phyloP scores from a whole-genome alignment of 1,139 yeast species.

The Wickerhamiella pararugosa region DNA sequence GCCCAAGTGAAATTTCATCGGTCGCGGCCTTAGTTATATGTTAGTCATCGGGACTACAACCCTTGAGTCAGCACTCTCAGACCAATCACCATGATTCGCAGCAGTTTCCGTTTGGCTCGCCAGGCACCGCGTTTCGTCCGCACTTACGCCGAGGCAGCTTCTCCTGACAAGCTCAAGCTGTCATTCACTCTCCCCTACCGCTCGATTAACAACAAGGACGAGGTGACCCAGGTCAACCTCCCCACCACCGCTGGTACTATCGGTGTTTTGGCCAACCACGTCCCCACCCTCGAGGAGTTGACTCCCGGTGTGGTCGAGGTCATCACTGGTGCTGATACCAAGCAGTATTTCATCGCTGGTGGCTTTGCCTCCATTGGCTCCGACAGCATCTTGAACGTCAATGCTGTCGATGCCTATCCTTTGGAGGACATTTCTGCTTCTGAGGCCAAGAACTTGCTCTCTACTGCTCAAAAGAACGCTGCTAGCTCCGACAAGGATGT shows the following conservation, averaged over 20 bases:
- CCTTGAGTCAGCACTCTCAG: neutral
- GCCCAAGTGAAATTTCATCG: too few relatives aligned
- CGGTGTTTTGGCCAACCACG: conserved; percentile 97
- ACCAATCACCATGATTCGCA: conserved; percentile 14
- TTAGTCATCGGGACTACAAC: too few relatives aligned
- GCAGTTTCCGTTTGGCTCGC: conserved; percentile 15
- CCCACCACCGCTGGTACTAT: conserved; percentile 95
- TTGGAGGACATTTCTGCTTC: conserved; percentile 76
- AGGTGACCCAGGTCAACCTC: conserved; percentile 76
- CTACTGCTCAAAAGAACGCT: conserved; percentile 92
- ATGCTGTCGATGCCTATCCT: conserved; percentile 93
- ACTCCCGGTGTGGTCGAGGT: conserved; percentile 93
- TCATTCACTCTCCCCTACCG: conserved; percentile 86
- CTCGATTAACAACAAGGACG: conserved; percentile 31
- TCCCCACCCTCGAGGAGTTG: conserved; percentile 93
- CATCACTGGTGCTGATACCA: conserved; percentile 65
- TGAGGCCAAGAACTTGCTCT: conserved; percentile 63
- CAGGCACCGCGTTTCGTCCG: conserved; percentile 16
- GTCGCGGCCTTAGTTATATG: too few relatives aligned
- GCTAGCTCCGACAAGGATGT: conserved; percentile 67
- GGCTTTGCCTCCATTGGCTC: conserved; percentile 97
- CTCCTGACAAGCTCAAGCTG: conserved; percentile 68
- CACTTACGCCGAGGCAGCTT: conserved; percentile 79
- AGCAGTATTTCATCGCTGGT: conserved; percentile 81
- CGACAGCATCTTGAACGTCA: conserved; percentile 77